Conservation (phyloP, 345 rosid genomes). For the Arabidopsis suecica region DNA sequence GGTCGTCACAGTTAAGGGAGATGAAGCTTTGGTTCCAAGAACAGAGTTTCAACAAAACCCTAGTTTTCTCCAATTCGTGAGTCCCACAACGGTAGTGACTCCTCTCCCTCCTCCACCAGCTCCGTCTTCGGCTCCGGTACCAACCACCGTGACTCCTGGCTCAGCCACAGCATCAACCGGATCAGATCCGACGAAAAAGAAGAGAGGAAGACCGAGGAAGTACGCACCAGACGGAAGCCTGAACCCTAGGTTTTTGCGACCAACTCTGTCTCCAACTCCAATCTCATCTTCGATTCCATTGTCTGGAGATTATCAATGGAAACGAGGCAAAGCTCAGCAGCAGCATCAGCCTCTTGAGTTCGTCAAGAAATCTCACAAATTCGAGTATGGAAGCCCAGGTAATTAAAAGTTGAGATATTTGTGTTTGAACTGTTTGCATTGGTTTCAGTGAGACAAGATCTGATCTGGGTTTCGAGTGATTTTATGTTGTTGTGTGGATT, state of each 20-base stretch:
- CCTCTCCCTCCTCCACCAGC: slow-evolving; percentile 6
- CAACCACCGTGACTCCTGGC: slow-evolving; percentile 37
- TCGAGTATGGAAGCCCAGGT: slow-evolving; percentile 69
- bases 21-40: slow-evolving; percentile 63
- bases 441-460: slow-evolving; percentile 36
- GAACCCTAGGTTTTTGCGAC: slow-evolving; percentile 37
- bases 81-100: slow-evolving; percentile 40
- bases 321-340: slow-evolving; percentile 64
- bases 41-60: slow-evolving; percentile 57
- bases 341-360: slow-evolving; percentile 46
- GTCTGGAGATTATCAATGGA: slow-evolving; percentile 66
- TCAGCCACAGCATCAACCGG: slow-evolving; percentile 29
- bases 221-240: slow-evolving; percentile 72
- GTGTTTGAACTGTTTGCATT: slow-evolving; percentile 39
- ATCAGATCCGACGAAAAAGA: slow-evolving; percentile 66
- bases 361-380: slow-evolving; percentile 60
- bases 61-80: slow-evolving; percentile 43
- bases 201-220: slow-evolving; percentile 94
- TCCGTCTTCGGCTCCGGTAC: not conserved
- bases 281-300: slow-evolving; percentile 87
- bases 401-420: not conserved
- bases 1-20: slow-evolving; percentile 50
- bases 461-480: slow-evolving; percentile 39
- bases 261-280: slow-evolving; percentile 88
- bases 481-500: slow-evolving; percentile 20